Percentiles rank a stretch among this genome's conserved stretches.
phyloP scores from a whole-genome alignment of 495 filamentous ascomycete species.

The Penicillium herquei region DNA sequence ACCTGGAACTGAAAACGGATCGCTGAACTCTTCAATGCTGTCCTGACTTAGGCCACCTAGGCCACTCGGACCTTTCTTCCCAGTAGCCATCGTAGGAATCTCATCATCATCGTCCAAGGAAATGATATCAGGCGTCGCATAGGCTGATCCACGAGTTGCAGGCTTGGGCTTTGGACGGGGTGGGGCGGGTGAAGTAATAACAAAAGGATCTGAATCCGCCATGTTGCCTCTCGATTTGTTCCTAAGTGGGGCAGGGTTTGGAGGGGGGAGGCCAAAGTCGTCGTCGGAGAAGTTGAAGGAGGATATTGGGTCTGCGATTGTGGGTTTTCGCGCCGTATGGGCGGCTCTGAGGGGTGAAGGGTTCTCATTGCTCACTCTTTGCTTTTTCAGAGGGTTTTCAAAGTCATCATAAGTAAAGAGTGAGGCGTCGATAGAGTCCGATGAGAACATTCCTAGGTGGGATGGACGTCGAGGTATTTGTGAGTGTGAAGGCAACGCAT shows the following conservation, averaged over 20 bases:
- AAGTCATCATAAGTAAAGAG: constrained; percentile 35
- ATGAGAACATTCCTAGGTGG: constrained; percentile 31
- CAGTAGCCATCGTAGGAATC: constrained; percentile 13
- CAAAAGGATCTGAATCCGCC: constrained; percentile 51
- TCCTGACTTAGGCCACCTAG: constrained; percentile 15
- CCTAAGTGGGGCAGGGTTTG: constrained; percentile 12
- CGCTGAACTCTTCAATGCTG: constrained; percentile 41
- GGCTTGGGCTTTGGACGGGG: not conserved
- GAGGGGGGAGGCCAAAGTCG: constrained; percentile 24
- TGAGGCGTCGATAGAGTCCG: constrained; percentile 50
- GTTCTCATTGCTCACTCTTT: constrained; percentile 35
- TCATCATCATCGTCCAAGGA: constrained; percentile 39
- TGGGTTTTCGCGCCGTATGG: not conserved
- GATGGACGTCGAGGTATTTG: constrained; percentile 10
- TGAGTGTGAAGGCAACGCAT: constrained; percentile 1
- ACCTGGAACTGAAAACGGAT: constrained; percentile 30
- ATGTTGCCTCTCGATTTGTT: constrained; percentile 13
- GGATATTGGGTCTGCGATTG: constrained; percentile 9
- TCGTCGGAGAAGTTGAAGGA: constrained; percentile 41
- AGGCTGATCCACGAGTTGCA: not conserved
- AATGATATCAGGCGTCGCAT: constrained; percentile 24
- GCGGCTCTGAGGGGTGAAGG: constrained; percentile 3
- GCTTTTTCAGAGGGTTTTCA: constrained; percentile 40
- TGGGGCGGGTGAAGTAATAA: constrained; percentile 52
- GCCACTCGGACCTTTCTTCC: not conserved